Conservation (phyloP, 1,284 basidiomycete species). For the Tylopilus orsonianus region DNA sequence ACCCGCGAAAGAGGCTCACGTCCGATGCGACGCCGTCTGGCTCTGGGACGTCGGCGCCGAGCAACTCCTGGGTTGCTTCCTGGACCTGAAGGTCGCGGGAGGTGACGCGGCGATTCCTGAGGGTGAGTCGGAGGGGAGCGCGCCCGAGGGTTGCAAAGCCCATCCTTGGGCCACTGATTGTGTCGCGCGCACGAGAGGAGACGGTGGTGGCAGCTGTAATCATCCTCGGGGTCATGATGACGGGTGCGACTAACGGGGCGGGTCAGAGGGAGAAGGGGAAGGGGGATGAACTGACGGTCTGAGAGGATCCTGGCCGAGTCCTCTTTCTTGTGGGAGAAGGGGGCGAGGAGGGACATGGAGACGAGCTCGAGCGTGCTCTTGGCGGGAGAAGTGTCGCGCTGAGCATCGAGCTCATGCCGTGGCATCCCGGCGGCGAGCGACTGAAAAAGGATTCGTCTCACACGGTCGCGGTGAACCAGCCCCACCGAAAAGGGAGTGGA, state of each 20-base stretch:
- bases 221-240: slow-evolving; percentile 87
- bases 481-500: not conserved
- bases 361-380: slow-evolving; percentile 55
- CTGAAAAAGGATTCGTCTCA: too few species aligned
- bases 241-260: slow-evolving; percentile 73
- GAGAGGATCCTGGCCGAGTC: slow-evolving; percentile 70
- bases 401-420: slow-evolving; percentile 18
- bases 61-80: slow-evolving; percentile 77
- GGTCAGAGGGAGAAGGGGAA: not conserved
- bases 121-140: slow-evolving; percentile 66
- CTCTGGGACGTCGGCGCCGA: slow-evolving; percentile 72
- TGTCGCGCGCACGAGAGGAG: slow-evolving; percentile 49
- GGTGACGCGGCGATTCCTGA: slow-evolving; percentile 66
- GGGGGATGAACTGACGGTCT: slow-evolving; percentile 53
- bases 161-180: slow-evolving; percentile 44
- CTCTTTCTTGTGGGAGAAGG: slow-evolving; percentile 63
- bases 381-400: not conserved
- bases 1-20: slow-evolving; percentile 81
- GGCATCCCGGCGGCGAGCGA: slow-evolving; percentile 20
- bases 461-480: not conserved
- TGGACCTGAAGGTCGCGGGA: slow-evolving; percentile 82
- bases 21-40: slow-evolving; percentile 59
- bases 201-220: slow-evolving; percentile 65
- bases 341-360: slow-evolving; percentile 64
- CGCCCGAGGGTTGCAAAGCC: slow-evolving; percentile 74